Base-by-base conservation (phyloP, 805 yeast species). In the Ogataea neopini region DNA sequence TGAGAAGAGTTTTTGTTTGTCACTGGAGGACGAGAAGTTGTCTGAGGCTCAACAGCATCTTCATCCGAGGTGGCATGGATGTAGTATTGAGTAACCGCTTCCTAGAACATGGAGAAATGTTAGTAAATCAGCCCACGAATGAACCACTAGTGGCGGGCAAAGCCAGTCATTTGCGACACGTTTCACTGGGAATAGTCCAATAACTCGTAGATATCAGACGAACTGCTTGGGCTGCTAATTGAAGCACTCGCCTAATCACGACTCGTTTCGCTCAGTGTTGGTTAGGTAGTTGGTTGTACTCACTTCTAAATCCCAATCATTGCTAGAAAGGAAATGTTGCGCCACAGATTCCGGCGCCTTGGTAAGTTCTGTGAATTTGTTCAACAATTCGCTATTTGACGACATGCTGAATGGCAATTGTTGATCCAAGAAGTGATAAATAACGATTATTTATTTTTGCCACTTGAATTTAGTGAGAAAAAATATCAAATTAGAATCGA, bases 321-420 rank as follows among this genome's bases (percentile, higher is more conserved):
- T 61, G 23, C 62, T 57, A 13, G 59, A 56, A 20, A 75, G 56
- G 44, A 66, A 73, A 47, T 66, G 66, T 35, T 56, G 58, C 14
- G 79, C 79, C 26, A 65, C 65, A 13, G 63, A 57, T n/a, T 56
- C 57, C 3, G 74, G 62, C 14, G 72, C 62, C 35, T 66, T 67
- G 33, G 77, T 68, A 47, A 73, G 56, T 30, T 68, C 66, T 54
- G 67, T 58, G 51, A 73, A 72, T 48, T 68, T 64, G 32, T 63
- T 47, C 56, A 64, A 32, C 55, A 55, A 34, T 57, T 48, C 49
- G 29, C 22, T 32, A 14, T 52, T 43, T n/a, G 56, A 47, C 11
- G 51, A 45, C 56, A 48, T 52, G 42, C 22, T 44, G 48, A 45
- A 41, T 43, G 44, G 25, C 40, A 38, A 38, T 30, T 30, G 34